A percentile compares a stretch with the other conserved stretches of the same genome.
Conservation (phyloP, 768 basidiomycete genomes). For the Collybia mongolica region DNA sequence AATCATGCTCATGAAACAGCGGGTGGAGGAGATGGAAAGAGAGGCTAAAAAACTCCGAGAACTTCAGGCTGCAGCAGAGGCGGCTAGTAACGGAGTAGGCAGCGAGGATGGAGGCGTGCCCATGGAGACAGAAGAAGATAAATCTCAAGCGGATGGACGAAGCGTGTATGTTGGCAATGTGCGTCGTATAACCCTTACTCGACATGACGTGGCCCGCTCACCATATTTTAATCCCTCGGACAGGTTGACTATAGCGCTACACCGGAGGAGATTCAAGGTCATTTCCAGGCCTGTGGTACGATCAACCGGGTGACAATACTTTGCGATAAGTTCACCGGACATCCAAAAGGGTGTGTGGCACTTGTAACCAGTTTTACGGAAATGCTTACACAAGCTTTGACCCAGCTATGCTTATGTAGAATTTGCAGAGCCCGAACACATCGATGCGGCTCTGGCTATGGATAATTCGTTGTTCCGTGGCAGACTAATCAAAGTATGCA, state of each 20-base stretch:
- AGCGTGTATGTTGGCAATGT: slow-evolving; percentile 98
- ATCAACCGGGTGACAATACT: slow-evolving; percentile 99
- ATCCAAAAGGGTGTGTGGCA: slow-evolving; percentile 85
- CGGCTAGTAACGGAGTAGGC: slow-evolving; percentile 46
- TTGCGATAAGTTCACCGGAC: slow-evolving; percentile 99
- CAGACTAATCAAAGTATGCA: slow-evolving; percentile 79
- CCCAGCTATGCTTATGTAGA: slow-evolving; percentile 96
- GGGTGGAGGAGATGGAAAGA: slow-evolving; percentile 91
- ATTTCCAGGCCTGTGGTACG: slow-evolving; percentile 96
- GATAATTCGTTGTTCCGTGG: slow-evolving; percentile 97
- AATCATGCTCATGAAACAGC: slow-evolving; percentile 87
- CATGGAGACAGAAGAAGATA: slow-evolving; percentile 86
- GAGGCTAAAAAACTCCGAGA: slow-evolving; percentile 88
- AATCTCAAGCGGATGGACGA: slow-evolving; percentile 73
- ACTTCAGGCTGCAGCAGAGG: slow-evolving; percentile 76
- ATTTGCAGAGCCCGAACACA: slow-evolving; percentile 90
- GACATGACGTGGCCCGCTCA: slow-evolving; percentile 7
- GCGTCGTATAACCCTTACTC: slow-evolving; percentile 28
- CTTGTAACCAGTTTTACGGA: slow-evolving; percentile 4
- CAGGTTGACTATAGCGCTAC: slow-evolving; percentile 98
- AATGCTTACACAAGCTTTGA: slow-evolving; percentile 5
- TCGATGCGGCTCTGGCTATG: slow-evolving; percentile 88
- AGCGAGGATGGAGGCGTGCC: slow-evolving; percentile 45
- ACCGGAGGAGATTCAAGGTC: slow-evolving; percentile 96
- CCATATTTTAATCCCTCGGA: slow-evolving; percentile 4